Base-by-base conservation (phyloP, 306 rosid genomes). In the Nissolia schottii region DNA sequence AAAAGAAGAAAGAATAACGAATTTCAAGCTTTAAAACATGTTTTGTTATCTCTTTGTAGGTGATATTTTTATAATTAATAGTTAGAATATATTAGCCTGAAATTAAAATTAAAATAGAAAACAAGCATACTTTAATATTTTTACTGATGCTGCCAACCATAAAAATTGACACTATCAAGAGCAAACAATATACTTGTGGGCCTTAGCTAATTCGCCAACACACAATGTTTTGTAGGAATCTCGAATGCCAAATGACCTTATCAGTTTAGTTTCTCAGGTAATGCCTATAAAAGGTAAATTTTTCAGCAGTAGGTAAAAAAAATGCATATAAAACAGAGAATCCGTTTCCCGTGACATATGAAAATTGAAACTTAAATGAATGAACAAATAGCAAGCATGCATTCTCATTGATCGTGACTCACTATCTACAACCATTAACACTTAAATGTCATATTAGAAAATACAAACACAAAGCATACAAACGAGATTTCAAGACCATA, bases 371-470 rank as follows among this genome's bases (percentile, higher is more conserved):
- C 53, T 35, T 43, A 41, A 51, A 83, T 66, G 79, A 71, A 79
- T 57, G 20, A 89, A 84, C 75, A 80, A 65, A 54, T 63, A 64
- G 60, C 71, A 80, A 62, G 76, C 84, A 69, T 81, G 76, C 84
- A 69, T 81, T 69, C 51, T 78, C 79, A 67, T 78, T 70, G 85
- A 73, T 57, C 77, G 63, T 54, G 76, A 78, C 71, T 79, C 71
- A 67, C 59, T 80, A 85, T 88, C 85, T 85, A 85, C 92, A 83
- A 64, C 59, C 86, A 79, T 45, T 31, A 71, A 61, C 79, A 74
- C 46, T 55, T 70, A 16, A 66, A 71, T 67, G 68, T 69, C 83
- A 71, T 6, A 80, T 74, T 45, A 12, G 71, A 71, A 85, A 76
- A 71, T 71, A 64, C 84, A 79, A 70, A 76, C 64, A 64, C 82